Percentiles rank a stretch among this genome's conserved stretches.
These are phyloP conservation scores for Solanum okadae DNA, from an alignment of 257 asterid genomes.

Conservation along the genomic window DNA sequence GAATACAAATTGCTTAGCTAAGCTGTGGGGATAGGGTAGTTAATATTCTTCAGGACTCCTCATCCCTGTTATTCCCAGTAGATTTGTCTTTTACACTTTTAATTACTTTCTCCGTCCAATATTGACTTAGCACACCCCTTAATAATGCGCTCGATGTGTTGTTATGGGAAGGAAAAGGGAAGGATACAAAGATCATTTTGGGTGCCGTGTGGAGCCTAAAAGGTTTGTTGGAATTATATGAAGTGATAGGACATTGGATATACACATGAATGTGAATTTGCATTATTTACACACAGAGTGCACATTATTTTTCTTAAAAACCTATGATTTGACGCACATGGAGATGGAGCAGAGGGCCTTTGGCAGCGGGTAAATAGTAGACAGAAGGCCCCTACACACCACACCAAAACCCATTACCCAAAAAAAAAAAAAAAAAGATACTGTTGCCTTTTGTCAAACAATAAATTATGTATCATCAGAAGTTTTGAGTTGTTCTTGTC, in stretches of 20 bases:
- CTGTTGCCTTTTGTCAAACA: not conserved
- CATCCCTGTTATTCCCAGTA: not conserved
- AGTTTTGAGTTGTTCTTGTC: conserved; percentile 14
- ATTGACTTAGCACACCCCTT: not conserved
- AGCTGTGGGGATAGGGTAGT: not conserved
- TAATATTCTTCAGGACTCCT: not conserved
- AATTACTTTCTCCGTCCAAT: too few relatives aligned
- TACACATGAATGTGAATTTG: not conserved
- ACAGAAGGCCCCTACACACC: not conserved
- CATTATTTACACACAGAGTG: not conserved
- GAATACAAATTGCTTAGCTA: not conserved
- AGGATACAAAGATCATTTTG: not conserved
- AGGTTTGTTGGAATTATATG: not conserved
- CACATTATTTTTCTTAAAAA: not conserved
- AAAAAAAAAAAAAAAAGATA: not conserved
- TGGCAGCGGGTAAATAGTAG: not conserved
- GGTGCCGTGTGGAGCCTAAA: not conserved
- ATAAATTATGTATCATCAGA: not conserved
- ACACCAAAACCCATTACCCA: not conserved
- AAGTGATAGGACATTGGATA: not conserved
- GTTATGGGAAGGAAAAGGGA: not conserved
- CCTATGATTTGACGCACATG: conserved; percentile 13
- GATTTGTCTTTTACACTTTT: not conserved
- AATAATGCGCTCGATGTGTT: too few relatives aligned
- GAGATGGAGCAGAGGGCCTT: not conserved